Percentiles rank a stretch among this genome's conserved stretches.
These are phyloP conservation scores for Sodiomyces alkalinus DNA, from an alignment of 2,329 filamentous ascomycete species.

Conservation along the genomic window DNA sequence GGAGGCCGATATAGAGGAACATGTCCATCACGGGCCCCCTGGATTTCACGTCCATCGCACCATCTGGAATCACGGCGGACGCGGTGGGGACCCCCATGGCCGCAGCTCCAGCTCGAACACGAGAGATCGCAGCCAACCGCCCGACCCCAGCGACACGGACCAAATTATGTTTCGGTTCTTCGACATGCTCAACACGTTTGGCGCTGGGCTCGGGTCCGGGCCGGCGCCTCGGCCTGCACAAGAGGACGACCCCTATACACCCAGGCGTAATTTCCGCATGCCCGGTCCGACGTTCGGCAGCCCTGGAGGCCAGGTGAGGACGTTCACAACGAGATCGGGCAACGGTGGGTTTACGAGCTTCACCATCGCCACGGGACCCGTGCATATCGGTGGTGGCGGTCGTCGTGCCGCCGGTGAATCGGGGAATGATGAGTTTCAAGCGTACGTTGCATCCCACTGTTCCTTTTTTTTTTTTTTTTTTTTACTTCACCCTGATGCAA, in stretches of 20 bases:
- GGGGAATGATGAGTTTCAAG: conserved; percentile 27
- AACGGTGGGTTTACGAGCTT: conserved; percentile 22
- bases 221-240: no score
- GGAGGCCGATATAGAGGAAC: conserved; percentile 42
- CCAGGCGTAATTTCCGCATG: no score
- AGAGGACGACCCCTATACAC: no score
- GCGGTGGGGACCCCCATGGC: no score
- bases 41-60: conserved; percentile 23
- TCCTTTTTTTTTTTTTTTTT: no score
- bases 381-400: conserved; percentile 9
- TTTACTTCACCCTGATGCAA: no score
- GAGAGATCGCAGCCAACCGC: conserved; percentile 3
- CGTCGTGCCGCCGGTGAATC: conserved; percentile 5
- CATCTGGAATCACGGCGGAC: conserved; percentile 10
- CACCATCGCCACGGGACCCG: conserved; percentile 28
- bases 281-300: background rate
- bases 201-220: conserved; percentile 6
- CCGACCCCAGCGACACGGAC: conserved; percentile 14
- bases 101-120: background rate
- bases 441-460: conserved; percentile 24
- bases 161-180: conserved; percentile 26
- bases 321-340: background rate
- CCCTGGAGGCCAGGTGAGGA: background rate
- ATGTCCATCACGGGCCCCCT: conserved; percentile 21
- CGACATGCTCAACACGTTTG: conserved; percentile 26